Evolutionary conservation across 768 basidiomycete species (phyloP).

Genomic region (Nidularia sp.): DNA sequence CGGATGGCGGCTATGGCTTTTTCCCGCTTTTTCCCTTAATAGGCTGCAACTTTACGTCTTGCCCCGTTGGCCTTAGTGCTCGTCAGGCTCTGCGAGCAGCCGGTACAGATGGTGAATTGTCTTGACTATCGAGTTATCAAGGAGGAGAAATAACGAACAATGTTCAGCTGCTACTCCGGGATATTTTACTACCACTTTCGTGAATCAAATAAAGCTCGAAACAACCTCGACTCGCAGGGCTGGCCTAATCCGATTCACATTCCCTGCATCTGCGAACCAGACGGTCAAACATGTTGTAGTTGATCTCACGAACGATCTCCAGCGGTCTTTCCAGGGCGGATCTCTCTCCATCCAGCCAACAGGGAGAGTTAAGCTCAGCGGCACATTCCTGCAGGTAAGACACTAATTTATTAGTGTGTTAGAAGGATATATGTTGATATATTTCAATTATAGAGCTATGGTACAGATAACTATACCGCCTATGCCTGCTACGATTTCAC

Average conservation of each 20-base stretch:
- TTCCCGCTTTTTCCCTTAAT: constrained; percentile 46
- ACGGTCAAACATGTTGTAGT: constrained; percentile 47
- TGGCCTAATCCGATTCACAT: constrained; percentile 58
- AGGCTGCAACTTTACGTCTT: constrained; percentile 34
- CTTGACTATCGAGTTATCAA: neutral
- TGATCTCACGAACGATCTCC: constrained; percentile 39
- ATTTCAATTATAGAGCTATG: constrained; percentile 32
- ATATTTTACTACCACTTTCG: constrained; percentile 44
- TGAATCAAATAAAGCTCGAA: constrained; percentile 46
- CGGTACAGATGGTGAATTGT: constrained; percentile 35
- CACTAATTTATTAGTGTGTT: neutral
- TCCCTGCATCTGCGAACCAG: constrained; percentile 26
- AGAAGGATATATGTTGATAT: no score
- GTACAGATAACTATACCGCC: constrained; percentile 43
- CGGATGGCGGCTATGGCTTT: constrained; percentile 45
- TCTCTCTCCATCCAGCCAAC: constrained; percentile 23
- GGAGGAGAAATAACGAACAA: neutral
- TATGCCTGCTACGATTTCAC: constrained; percentile 45
- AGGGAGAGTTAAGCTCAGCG: constrained; percentile 33
- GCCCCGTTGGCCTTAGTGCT: constrained; percentile 35
- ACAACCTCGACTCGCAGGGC: constrained; percentile 58
- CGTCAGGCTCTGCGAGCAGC: constrained; percentile 36
- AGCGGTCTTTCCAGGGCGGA: constrained; percentile 45
- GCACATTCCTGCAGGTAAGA: constrained; percentile 40
- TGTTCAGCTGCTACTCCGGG: constrained; percentile 38